Base-by-base conservation (phyloP, 768 basidiomycete genomes). In the Panaeolus cyanescens region DNA sequence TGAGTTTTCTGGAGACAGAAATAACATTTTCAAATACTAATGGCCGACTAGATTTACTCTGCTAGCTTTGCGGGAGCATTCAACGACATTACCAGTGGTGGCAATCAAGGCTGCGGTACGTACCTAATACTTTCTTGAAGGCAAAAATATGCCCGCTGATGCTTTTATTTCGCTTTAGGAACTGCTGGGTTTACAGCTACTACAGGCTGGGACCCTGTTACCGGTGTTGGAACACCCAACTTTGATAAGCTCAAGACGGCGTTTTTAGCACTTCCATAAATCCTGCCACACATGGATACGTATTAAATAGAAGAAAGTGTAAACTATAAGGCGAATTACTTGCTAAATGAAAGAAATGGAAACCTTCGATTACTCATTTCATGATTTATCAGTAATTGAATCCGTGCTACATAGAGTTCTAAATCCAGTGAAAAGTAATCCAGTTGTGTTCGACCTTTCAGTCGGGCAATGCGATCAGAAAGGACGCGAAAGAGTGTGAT, bases 151-250 rank as follows among this genome's bases (percentile, higher is more conserved):
- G 25, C 45, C 30, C 45, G 30, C 20, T 7, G 22, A 12, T 34
- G 6, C 13, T 13, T 13, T 25, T 30, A 4, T 50, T 50, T 37
- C n/a, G 36, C n/a, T 37, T 3, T 50, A 50, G 45, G 45, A 22
- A 50, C 45, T 12, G 4, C 54, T 1, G 80, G 80, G 1, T 82
- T 71, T 66, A 72, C 70, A 3, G 65, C 74, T 3, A 66, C 68
- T 12, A 59, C 67, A 28, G 78, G 78, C 9, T 80, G 72, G 72
- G 78, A 79, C 63, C 80, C 80, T 25, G 79, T 80, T 13, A 84
- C 83, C n/a, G 84, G 84, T 5, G 68, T 83, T 1, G 84, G 84
- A 6, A 84, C 82, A 4, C 83, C 80, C 0, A 74, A 68, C 32
- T 83, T 82, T 58, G 66, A 64, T 1, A 67, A 58, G 34, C 62